phyloP scores from a whole-genome alignment of 345 rosid species.

The Alliaria petiolata region DNA sequence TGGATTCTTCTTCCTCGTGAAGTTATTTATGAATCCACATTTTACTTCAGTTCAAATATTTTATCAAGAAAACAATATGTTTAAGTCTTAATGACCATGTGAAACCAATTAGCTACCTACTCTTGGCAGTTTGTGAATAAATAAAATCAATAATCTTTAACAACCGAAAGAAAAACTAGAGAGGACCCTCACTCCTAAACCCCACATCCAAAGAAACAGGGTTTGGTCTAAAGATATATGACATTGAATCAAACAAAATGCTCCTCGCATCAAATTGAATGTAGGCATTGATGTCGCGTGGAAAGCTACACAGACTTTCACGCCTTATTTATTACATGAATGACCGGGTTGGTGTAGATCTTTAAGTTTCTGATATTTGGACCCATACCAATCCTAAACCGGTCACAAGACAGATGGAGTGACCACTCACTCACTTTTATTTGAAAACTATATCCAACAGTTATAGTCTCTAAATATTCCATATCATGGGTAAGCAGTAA shows the following conservation, averaged over 20 bases:
- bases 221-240: slow-evolving; percentile 11
- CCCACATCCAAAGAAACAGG: slow-evolving; percentile 31
- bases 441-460: neutral
- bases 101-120: slow-evolving; percentile 19
- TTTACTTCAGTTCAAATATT: neutral
- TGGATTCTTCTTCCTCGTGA: neutral
- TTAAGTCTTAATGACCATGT: slow-evolving; percentile 3
- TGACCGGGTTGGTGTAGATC: slow-evolving; percentile 23
- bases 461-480: slow-evolving; percentile 13
- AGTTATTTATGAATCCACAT: neutral
- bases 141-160: slow-evolving; percentile 11
- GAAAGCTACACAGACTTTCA: slow-evolving; percentile 29
- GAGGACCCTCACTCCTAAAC: slow-evolving; percentile 18
- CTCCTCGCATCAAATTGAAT: slow-evolving; percentile 32
- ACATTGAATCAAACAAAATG: slow-evolving; percentile 10
- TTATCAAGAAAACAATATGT: neutral
- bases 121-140: slow-evolving; percentile 20
- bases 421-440: neutral
- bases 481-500: neutral
- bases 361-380: slow-evolving; percentile 26
- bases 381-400: slow-evolving; percentile 29
- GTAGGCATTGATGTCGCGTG: slow-evolving; percentile 32
- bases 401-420: neutral
- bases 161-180: neutral
- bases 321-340: slow-evolving; percentile 32